These are phyloP conservation scores for Fraxinus latifolia DNA, from an alignment of 305 asterid species.

Conservation along the genomic window DNA sequence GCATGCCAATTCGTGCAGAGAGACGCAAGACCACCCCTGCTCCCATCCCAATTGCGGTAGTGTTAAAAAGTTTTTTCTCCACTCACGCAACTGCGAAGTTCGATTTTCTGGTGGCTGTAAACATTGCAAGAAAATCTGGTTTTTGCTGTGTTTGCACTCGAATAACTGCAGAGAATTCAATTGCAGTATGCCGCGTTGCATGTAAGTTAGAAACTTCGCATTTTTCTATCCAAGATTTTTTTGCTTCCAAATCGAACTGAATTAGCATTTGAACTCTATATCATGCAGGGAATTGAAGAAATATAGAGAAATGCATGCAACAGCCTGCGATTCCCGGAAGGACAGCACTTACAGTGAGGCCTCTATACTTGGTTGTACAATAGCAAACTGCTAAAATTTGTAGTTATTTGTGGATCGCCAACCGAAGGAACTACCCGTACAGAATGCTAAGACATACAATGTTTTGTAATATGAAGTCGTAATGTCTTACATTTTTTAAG, in stretches of 20 bases:
- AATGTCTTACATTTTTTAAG: neutral
- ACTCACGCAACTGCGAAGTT: slow-evolving; percentile 28
- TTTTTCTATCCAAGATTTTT: neutral
- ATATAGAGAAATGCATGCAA: slow-evolving; percentile 17
- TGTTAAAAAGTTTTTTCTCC: slow-evolving; percentile 36
- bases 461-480: neutral
- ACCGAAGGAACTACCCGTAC: neutral
- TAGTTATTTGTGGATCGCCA: neutral
- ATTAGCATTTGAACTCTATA: slow-evolving; percentile 6
- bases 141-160: slow-evolving; percentile 36
- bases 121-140: slow-evolving; percentile 40
- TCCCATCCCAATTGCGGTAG: slow-evolving; percentile 30
- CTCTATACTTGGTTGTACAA: neutral
- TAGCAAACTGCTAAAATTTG: neutral
- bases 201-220: slow-evolving; percentile 30
- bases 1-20: slow-evolving; percentile 42
- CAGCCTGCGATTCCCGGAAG: neutral
- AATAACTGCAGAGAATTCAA: slow-evolving; percentile 32
- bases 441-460: neutral
- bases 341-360: slow-evolving; percentile 13
- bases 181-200: slow-evolving; percentile 57
- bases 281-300: slow-evolving; percentile 39
- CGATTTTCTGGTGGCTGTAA: slow-evolving; percentile 37
- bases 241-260: slow-evolving; percentile 7
- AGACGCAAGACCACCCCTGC: slow-evolving; percentile 34